phyloP scores from a whole-genome alignment of 2,329 filamentous ascomycete genomes.

The Pseudopithomyces chartarum region DNA sequence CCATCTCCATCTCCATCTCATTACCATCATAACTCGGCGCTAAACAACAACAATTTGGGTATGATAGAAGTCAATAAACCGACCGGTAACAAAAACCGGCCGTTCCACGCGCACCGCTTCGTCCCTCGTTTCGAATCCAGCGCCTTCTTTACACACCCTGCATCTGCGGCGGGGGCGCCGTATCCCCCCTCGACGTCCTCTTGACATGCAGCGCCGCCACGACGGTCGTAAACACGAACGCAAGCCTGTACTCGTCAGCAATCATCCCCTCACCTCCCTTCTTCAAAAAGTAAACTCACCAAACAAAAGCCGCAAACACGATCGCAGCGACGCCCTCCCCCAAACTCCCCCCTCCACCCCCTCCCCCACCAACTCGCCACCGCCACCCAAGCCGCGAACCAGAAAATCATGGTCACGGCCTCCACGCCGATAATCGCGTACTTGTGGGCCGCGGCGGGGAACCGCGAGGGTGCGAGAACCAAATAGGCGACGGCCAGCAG shows the following conservation, averaged over 20 bases:
- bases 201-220: constrained; percentile 56
- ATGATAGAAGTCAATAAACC: too few species aligned
- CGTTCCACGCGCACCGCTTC: too few species aligned
- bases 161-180: constrained; percentile 42
- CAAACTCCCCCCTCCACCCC: constrained; percentile 61
- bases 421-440: constrained; percentile 72
- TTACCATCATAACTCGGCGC: too few species aligned
- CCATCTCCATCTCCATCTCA: too few species aligned
- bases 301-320: constrained; percentile 72
- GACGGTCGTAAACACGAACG: constrained; percentile 57
- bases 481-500: constrained; percentile 72
- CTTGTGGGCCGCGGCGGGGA: constrained; percentile 65
- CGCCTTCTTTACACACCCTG: constrained; percentile 30
- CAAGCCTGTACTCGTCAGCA: constrained; percentile 46
- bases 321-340: constrained; percentile 65
- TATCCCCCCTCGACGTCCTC: constrained; percentile 42
- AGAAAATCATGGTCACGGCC: constrained; percentile 79
- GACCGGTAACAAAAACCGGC: too few species aligned
- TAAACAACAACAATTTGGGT: too few species aligned
- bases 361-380: constrained; percentile 67
- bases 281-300: constrained; percentile 54
- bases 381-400: constrained; percentile 86
- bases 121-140: too few species aligned
- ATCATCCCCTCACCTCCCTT: constrained; percentile 25
- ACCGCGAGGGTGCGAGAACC: constrained; percentile 68